A percentile compares a stretch with the other conserved stretches of the same genome.
Conservation (phyloP, 1,284 basidiomycete species). For the Amylostereum chailletii region DNA sequence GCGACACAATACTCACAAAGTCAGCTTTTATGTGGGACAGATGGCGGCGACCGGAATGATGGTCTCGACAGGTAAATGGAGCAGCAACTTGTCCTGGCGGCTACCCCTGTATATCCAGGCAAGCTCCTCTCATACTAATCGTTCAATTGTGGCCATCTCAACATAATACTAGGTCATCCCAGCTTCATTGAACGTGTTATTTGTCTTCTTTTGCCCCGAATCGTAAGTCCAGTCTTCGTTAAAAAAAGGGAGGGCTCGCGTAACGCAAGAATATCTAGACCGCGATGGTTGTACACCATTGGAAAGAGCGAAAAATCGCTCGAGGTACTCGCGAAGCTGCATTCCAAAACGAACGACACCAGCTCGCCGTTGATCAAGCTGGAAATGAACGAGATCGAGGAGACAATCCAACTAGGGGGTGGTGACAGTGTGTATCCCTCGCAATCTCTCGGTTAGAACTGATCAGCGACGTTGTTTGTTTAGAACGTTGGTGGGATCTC, state of each 20-base stretch:
- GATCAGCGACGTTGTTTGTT: neutral
- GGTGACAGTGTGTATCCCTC: constrained; percentile 26
- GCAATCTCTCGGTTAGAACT: neutral
- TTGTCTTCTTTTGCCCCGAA: constrained; percentile 38
- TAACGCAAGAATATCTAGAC: constrained; percentile 21
- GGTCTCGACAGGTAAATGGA: constrained; percentile 37
- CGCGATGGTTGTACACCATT: constrained; percentile 41
- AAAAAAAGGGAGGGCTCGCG: neutral
- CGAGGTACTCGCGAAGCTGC: constrained; percentile 33
- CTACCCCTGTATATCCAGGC: constrained; percentile 42
- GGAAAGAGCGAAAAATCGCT: constrained; percentile 33
- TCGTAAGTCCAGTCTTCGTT: constrained; percentile 24
- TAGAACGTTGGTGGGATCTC: constrained; percentile 49
- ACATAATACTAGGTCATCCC: constrained; percentile 26
- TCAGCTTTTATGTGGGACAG: constrained; percentile 46
- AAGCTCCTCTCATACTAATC: neutral
- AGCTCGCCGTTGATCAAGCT: constrained; percentile 42
- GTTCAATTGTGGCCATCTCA: too few relatives aligned
- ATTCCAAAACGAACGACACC: constrained; percentile 35
- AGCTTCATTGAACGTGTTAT: constrained; percentile 34
- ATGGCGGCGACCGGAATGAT: constrained; percentile 42
- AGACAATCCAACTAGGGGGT: constrained; percentile 36
- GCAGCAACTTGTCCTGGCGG: constrained; percentile 38
- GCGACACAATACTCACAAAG: neutral
- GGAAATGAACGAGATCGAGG: constrained; percentile 45